Evolutionary conservation across 2,329 filamentous ascomycete species (phyloP).

Genomic region (Aspergillus candidus): DNA sequence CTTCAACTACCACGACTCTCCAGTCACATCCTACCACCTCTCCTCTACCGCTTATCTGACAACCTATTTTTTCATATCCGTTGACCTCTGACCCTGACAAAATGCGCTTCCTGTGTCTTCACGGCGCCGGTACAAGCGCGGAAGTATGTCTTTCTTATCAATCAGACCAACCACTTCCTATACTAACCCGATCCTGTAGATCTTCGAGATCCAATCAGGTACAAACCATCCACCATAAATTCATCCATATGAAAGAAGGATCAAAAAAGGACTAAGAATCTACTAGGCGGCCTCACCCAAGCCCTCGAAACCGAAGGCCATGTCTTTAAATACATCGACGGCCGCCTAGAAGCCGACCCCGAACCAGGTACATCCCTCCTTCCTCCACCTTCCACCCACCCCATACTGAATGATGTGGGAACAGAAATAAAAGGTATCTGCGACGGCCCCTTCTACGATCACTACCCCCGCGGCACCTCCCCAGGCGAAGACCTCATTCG

Average conservation of each 20-base stretch:
- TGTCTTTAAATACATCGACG: conserved; percentile 25
- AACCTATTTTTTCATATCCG: background rate
- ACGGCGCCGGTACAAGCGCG: conserved; percentile 26
- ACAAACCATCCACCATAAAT: too few relatives aligned
- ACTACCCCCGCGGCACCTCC: conserved; percentile 20
- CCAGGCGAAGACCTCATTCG: conserved; percentile 19
- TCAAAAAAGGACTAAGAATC: conserved; percentile 6
- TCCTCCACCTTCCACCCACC: background rate
- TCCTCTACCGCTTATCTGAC: too few relatives aligned
- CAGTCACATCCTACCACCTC: too few relatives aligned
- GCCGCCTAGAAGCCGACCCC: conserved; percentile 17
- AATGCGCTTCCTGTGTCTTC: conserved; percentile 31
- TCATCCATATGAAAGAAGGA: too few relatives aligned
- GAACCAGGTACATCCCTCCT: conserved; percentile 12
- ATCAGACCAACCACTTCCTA: background rate
- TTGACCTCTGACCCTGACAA: conserved; percentile 1
- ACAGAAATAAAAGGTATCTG: conserved; percentile 27
- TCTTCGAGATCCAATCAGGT: conserved; percentile 31
- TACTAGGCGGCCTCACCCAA: conserved; percentile 23
- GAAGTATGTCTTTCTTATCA: conserved; percentile 18
- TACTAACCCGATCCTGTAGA: conserved; percentile 12
- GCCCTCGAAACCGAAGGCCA: conserved; percentile 23
- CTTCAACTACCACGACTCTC: background rate
- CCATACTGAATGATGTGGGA: too few relatives aligned
- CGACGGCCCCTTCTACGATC: conserved; percentile 28